Conservation (phyloP, 1,284 basidiomycete species). For the Boletus mariae region DNA sequence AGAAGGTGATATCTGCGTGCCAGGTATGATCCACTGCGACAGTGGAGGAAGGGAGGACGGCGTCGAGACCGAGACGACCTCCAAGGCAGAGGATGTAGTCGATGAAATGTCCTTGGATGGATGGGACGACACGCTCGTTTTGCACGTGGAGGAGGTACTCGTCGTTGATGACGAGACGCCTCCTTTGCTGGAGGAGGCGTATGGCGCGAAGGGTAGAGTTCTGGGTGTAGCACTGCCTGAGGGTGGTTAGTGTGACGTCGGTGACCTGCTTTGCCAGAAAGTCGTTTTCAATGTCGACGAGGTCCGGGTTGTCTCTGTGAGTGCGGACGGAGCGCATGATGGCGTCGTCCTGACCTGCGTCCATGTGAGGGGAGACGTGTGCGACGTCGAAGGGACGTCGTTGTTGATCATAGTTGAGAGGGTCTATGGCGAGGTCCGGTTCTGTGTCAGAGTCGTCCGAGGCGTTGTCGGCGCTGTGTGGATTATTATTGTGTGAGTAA, state of each 20-base stretch:
- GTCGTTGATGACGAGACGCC: background rate
- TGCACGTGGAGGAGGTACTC: background rate
- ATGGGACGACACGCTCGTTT: background rate
- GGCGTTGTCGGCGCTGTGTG: no score
- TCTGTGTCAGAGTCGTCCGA: no score
- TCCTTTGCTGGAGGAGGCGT: no score
- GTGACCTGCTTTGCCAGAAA: background rate
- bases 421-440: no score
- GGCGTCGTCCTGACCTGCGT: background rate
- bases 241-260: background rate
- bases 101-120: background rate
- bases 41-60: background rate
- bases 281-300: background rate
- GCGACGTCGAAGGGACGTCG: background rate
- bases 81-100: slow-evolving; percentile 5
- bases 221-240: background rate
- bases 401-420: no score
- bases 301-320: background rate
- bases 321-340: background rate
- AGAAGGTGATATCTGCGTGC: slow-evolving; percentile 3
- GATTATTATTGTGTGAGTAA: no score
- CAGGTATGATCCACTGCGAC: background rate
- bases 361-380: background rate
- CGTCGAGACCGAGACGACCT: background rate
- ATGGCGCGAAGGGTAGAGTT: background rate